phyloP scores from a whole-genome alignment of 163 green algal genomes.

The Trebouxia gelatinosa region DNA sequence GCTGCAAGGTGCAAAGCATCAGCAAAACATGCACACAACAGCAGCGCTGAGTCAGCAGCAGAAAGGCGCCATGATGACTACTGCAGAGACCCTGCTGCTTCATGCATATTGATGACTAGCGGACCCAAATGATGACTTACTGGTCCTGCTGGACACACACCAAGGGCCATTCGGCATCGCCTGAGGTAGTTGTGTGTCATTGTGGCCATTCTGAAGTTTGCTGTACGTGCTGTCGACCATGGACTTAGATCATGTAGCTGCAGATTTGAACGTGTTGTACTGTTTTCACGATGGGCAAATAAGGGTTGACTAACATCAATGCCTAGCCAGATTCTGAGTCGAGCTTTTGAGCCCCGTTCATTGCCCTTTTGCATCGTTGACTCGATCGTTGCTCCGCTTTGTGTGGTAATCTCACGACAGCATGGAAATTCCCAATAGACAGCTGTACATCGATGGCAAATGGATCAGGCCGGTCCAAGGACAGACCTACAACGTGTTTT shows the following conservation, averaged over 20 bases:
- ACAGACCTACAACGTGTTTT: conserved; percentile 55
- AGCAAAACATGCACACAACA: no score
- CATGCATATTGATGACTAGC: no score
- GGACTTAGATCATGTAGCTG: no score
- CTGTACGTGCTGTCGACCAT: no score
- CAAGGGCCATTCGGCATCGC: no score
- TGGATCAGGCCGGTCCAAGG: conserved; percentile 51
- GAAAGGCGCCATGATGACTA: not conserved
- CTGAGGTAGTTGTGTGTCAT: not conserved
- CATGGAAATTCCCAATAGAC: conserved; percentile 6
- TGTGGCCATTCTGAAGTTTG: not conserved
- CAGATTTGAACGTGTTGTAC: no score
- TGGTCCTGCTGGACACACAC: no score
- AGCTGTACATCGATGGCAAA: conserved; percentile 67
- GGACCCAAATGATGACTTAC: no score
- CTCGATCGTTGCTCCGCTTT: not conserved
- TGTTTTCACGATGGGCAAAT: no score
- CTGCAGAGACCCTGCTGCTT: not conserved
- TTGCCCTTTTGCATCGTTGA: not conserved
- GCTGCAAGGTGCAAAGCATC: no score
- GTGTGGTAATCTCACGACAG: not conserved
- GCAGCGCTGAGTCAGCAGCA: conserved; percentile 14
- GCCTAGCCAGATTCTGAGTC: no score
- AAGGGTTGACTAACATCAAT: no score
- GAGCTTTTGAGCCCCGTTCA: not conserved